Percentiles rank a stretch among this genome's conserved stretches.
phyloP scores from a whole-genome alignment of 2,329 filamentous ascomycete species.

The Alternaria tenuissima region DNA sequence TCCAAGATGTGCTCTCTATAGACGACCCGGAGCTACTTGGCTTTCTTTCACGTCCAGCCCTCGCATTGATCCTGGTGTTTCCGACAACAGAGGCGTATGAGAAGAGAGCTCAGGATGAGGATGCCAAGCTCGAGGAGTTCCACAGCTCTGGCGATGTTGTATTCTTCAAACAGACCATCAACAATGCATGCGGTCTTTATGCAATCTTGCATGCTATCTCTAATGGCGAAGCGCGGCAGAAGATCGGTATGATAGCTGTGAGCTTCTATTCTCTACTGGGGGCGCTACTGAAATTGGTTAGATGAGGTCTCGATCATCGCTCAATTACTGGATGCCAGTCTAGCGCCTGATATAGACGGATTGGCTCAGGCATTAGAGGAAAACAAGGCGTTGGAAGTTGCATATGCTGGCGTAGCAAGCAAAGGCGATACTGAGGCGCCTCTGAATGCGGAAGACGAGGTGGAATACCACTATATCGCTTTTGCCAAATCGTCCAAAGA shows the following conservation, averaged over 20 bases:
- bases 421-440: constrained; percentile 41
- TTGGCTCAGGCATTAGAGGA: constrained; percentile 32
- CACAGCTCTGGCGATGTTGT: constrained; percentile 74
- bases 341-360: constrained; percentile 20
- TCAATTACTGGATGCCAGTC: constrained; percentile 18
- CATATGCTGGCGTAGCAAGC: constrained; percentile 35
- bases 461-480: constrained; percentile 47
- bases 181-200: constrained; percentile 92
- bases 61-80: constrained; percentile 91
- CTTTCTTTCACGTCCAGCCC: constrained; percentile 83
- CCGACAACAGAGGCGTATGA: constrained; percentile 83
- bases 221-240: constrained; percentile 75
- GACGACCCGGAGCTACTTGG: constrained; percentile 80
- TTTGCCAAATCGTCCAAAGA: constrained; percentile 42
- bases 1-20: constrained; percentile 90
- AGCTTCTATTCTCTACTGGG: background rate
- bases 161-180: constrained; percentile 94
- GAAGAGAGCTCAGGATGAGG: constrained; percentile 74
- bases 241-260: constrained; percentile 60
- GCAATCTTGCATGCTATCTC: constrained; percentile 82
- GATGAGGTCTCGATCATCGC: constrained; percentile 22
- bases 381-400: constrained; percentile 33
- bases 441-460: constrained; percentile 40
- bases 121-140: constrained; percentile 68
- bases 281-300: constrained; percentile 11